phyloP scores from a whole-genome alignment of 306 rosid genomes.

The Quercus dentata region DNA sequence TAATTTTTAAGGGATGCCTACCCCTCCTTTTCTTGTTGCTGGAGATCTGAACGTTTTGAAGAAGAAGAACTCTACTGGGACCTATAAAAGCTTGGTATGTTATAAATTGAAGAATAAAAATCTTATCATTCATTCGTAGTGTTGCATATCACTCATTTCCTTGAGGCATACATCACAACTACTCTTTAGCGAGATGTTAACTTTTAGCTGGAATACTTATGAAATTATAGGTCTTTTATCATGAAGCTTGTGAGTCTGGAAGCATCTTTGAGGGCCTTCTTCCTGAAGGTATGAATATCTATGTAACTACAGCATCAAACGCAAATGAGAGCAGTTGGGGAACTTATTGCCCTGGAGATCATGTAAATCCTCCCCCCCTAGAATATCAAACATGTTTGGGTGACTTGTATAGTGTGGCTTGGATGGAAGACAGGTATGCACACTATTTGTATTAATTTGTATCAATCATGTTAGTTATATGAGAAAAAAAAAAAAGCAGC shows the following conservation, averaged over 20 bases:
- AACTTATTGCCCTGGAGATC: conserved; percentile 81
- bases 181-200: neutral
- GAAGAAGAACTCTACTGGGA: conserved; percentile 71
- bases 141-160: neutral
- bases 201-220: conserved; percentile 2
- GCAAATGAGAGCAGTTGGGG: conserved; percentile 96
- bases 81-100: conserved; percentile 71
- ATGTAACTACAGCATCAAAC: conserved; percentile 81
- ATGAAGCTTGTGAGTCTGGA: conserved; percentile 96
- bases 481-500: neutral
- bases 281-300: conserved; percentile 70
- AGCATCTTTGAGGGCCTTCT: conserved; percentile 94
- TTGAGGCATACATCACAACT: neutral
- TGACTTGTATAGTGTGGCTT: conserved; percentile 87
- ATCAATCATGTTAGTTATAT: neutral
- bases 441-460: neutral
- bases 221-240: conserved; percentile 73
- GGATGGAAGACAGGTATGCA: conserved; percentile 92
- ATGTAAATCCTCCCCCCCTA: conserved; percentile 45
- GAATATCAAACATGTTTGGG: conserved; percentile 85
- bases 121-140: no score
- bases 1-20: conserved; percentile 68
- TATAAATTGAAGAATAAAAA: no score
- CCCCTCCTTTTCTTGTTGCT: conserved; percentile 61
- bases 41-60: conserved; percentile 61